These are phyloP conservation scores for Fusarium domesticum DNA, from an alignment of 2,329 filamentous ascomycete genomes.

Conservation along the genomic window DNA sequence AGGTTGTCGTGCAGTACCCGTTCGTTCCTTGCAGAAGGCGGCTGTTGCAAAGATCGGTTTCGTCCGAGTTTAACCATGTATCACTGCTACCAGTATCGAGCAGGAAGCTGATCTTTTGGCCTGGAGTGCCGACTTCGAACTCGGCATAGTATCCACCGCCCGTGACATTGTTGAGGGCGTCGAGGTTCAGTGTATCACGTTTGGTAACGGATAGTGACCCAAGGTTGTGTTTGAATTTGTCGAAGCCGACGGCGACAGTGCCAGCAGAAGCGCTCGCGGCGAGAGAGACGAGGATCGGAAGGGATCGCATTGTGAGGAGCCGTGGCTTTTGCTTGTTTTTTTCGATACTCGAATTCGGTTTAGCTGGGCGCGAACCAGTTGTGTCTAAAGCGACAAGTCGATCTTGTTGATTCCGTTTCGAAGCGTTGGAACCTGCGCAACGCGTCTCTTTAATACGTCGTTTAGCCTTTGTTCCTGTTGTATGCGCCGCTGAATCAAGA, in stretches of 20 bases:
- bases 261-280: slow-evolving; percentile 25
- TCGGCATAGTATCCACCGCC: slow-evolving; percentile 56
- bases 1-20: slow-evolving; percentile 36
- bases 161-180: slow-evolving; percentile 50
- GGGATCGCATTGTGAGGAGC: slow-evolving; percentile 13
- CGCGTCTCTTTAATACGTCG: neutral
- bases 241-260: slow-evolving; percentile 23
- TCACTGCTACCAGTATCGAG: slow-evolving; percentile 64
- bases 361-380: neutral
- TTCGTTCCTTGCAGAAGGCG: slow-evolving; percentile 33
- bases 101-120: slow-evolving; percentile 51
- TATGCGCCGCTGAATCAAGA: neutral
- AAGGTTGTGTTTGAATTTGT: slow-evolving; percentile 12
- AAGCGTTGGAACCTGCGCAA: neutral
- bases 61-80: slow-evolving; percentile 57
- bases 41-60: slow-evolving; percentile 58
- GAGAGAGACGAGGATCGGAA: slow-evolving; percentile 19
- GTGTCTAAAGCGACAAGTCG: neutral
- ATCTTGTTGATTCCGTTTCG: neutral
- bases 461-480: neutral
- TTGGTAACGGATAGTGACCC: slow-evolving; percentile 18
- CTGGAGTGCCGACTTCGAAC: slow-evolving; percentile 57
- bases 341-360: neutral
- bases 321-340: neutral
- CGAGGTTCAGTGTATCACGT: slow-evolving; percentile 34